Percentiles rank a stretch among this genome's conserved stretches.
These are phyloP conservation scores for Mytilinidion resinicola DNA, from an alignment of 495 filamentous ascomycete genomes.

Conservation along the genomic window DNA sequence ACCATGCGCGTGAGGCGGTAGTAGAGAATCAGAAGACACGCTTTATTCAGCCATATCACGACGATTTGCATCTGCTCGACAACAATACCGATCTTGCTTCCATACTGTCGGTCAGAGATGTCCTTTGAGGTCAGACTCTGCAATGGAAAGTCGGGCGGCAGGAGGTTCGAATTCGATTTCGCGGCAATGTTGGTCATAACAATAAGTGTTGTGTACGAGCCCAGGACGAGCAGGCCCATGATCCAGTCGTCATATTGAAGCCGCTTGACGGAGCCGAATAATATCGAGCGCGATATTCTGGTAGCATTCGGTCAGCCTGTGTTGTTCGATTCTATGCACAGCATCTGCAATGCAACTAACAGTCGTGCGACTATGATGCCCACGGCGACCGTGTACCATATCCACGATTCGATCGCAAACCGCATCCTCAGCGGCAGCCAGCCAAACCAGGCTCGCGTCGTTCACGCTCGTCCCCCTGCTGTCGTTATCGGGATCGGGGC, in stretches of 20 bases:
- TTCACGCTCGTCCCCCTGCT: too few species aligned
- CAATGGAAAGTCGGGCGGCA: conserved; percentile 48
- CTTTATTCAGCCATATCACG: conserved; percentile 51
- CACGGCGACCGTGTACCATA: conserved; percentile 44
- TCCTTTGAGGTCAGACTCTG: conserved; percentile 43
- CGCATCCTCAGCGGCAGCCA: conserved; percentile 11
- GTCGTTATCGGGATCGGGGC: too few species aligned
- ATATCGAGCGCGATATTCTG: conserved; percentile 36
- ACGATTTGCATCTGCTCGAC: conserved; percentile 45
- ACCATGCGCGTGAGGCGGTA: conserved; percentile 44
- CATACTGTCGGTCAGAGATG: conserved; percentile 42
- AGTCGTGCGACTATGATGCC: conserved; percentile 38
- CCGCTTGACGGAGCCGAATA: conserved; percentile 42
- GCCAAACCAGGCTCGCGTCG: background rate
- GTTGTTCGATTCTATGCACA: background rate
- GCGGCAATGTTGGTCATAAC: conserved; percentile 53
- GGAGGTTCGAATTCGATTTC: conserved; percentile 52
- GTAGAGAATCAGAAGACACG: conserved; percentile 50
- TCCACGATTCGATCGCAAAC: conserved; percentile 44
- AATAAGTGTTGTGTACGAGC: conserved; percentile 51
- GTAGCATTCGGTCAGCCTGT: background rate
- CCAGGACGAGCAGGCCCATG: conserved; percentile 48
- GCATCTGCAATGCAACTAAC: conserved; percentile 21
- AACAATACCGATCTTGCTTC: conserved; percentile 51
- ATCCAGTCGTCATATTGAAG: conserved; percentile 55